Evolutionary conservation across 129 eudicot genomes (phyloP), one percentile per base, ranked within the genome.

Genomic region (Deinandra increscens): DNA sequence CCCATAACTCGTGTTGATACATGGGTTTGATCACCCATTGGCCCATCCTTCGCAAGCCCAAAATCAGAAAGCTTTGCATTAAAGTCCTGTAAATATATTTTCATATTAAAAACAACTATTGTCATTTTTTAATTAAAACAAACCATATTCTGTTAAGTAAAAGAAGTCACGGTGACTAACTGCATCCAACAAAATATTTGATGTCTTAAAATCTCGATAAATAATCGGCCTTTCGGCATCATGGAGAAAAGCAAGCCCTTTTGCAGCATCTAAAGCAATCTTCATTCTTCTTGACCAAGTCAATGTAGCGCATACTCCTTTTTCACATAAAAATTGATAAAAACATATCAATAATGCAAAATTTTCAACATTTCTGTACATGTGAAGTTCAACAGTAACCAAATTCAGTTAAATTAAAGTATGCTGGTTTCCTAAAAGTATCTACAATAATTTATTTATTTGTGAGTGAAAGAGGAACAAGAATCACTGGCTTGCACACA

Each of bases 231-330:
- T 83, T 78, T 94, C 99, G 33, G 93, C 96, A 71, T 81, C 89
- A 79, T 94, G 99, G 76, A 94, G 99, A 85, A 87, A 94, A 80
- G 91, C 97, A 73, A 94, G 99, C 79, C 99, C 99, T 75, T 77
- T 94, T 76, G 99, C 97, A 78, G 95, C 96, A 75, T 94, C 96
- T 65, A 90, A 80, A 60, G 94, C 96, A 80, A 94, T 85, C 86
- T 89, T 94, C 84, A 94, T 70, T 68, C 99, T 80, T 71, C 84
- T 82, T 48, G 90, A 85, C 97, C 99, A 94, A 41, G 97, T 85
- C 67, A 94, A 80, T 29, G 96, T 85, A 71, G 86, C 87, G 54
- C 87, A 86, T 55, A 94, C 89, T 79, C 91, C 99, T 94, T 61
- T 49, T 37, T 34, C 81, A 68, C 74, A 58, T 5, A 62, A 45